Evolutionary conservation across 371 early-diverging fungal species (phyloP).

Genomic region (Rhizomucor pusillus): DNA sequence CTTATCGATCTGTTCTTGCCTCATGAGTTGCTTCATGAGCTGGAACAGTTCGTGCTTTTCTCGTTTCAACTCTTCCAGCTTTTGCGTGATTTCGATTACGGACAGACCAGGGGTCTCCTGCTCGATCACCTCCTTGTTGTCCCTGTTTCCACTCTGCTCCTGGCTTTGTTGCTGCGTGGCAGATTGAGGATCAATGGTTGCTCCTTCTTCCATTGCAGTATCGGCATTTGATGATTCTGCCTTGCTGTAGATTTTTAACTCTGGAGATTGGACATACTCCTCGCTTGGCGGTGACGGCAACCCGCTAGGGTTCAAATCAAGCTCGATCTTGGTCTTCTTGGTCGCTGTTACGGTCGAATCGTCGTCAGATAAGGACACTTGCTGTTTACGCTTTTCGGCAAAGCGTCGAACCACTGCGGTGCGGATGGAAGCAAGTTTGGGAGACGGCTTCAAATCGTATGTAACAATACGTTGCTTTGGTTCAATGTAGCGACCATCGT

Average conservation of each 20-base stretch:
- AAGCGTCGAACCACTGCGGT: slow-evolving; percentile 6
- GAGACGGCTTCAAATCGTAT: slow-evolving; percentile 13
- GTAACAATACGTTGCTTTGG: slow-evolving; percentile 5
- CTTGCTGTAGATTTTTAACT: no score
- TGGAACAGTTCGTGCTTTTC: slow-evolving; percentile 20
- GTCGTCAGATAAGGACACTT: no score
- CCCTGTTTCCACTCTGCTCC: no score
- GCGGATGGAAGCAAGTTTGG: slow-evolving; percentile 11
- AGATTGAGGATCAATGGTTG: background rate
- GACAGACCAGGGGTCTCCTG: slow-evolving; percentile 2
- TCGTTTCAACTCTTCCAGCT: slow-evolving; percentile 10
- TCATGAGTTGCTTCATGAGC: slow-evolving; percentile 13
- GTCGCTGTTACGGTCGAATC: no score
- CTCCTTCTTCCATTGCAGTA: slow-evolving; percentile 4
- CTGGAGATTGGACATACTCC: no score
- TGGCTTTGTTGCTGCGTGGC: background rate
- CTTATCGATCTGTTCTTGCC: slow-evolving; percentile 9
- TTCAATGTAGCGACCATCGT: background rate
- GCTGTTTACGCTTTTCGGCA: slow-evolving; percentile 9
- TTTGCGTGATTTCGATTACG: slow-evolving; percentile 6
- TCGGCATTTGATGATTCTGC: no score
- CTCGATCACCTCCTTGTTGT: no score
- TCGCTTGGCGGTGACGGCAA: slow-evolving; percentile 19
- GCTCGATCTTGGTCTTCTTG: slow-evolving; percentile 5
- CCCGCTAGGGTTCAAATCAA: slow-evolving; percentile 8